phyloP scores from a whole-genome alignment of 371 early-diverging fungal species.

The Mucor sp. region DNA sequence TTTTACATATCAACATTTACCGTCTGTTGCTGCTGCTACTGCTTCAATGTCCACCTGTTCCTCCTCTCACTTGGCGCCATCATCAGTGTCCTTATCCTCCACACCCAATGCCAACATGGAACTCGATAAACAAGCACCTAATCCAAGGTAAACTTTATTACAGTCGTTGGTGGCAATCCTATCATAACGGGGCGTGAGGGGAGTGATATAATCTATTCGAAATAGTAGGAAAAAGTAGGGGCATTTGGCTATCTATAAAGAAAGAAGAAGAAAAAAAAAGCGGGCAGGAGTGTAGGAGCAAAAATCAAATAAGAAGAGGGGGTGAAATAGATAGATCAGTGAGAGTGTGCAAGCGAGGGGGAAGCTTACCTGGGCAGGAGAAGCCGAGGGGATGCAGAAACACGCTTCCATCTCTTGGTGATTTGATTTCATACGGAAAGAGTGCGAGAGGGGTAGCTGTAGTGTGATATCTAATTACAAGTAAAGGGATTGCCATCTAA shows the following conservation, averaged over 20 bases:
- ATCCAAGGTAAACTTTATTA: conserved; percentile 6
- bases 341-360: not conserved
- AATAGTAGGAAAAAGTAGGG: not conserved
- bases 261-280: not conserved
- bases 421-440: not conserved
- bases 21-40: not conserved
- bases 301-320: conserved; percentile 2
- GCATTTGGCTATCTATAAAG: not conserved
- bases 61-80: not conserved
- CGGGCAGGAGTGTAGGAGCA: not conserved
- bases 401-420: not conserved
- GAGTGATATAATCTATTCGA: not conserved
- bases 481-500: conserved; percentile 5
- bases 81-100: not conserved
- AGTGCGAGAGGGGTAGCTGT: not conserved
- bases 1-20: not conserved
- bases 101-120: not conserved
- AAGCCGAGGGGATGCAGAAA: not conserved
- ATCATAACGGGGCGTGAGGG: not conserved
- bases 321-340: not conserved
- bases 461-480: not conserved
- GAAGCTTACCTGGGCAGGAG: not conserved
- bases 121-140: conserved; percentile 1
- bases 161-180: not conserved
- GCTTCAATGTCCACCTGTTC: not conserved